These are phyloP conservation scores for Teratosphaeria epicoccoides DNA, from an alignment of 2,329 filamentous ascomycete genomes.

Conservation along the genomic window DNA sequence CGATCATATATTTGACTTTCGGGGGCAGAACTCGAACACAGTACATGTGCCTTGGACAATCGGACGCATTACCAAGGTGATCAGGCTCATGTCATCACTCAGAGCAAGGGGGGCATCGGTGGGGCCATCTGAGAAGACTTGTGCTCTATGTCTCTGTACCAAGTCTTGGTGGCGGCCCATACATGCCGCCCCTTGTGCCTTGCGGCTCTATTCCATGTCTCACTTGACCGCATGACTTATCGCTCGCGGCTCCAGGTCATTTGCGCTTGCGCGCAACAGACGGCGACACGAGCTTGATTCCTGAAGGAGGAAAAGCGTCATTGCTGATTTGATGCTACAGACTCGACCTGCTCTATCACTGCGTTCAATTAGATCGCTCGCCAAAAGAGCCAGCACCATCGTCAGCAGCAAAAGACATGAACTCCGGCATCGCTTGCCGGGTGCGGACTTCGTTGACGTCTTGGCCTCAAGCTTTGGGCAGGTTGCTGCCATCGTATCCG, in stretches of 20 bases:
- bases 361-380: too few species aligned
- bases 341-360: too few species aligned
- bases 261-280: too few species aligned
- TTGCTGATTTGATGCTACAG: too few species aligned
- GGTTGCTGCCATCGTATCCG: slow-evolving; percentile 26
- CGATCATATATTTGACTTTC: not conserved
- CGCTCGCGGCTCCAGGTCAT: too few species aligned
- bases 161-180: not conserved
- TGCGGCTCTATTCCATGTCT: not conserved
- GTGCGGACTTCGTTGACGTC: too few species aligned
- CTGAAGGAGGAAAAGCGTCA: too few species aligned
- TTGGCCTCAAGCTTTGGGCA: not conserved
- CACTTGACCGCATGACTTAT: not conserved
- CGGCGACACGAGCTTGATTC: too few species aligned
- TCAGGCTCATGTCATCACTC: not conserved
- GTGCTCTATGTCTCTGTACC: not conserved
- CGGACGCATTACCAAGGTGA: not conserved
- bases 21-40: not conserved
- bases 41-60: not conserved
- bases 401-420: too few species aligned
- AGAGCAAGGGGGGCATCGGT: not conserved
- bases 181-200: not conserved
- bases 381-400: too few species aligned
- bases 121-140: not conserved
- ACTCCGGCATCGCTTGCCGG: too few species aligned